phyloP scores from a whole-genome alignment of 2,329 filamentous ascomycete species.

The Fulvia fulva region DNA sequence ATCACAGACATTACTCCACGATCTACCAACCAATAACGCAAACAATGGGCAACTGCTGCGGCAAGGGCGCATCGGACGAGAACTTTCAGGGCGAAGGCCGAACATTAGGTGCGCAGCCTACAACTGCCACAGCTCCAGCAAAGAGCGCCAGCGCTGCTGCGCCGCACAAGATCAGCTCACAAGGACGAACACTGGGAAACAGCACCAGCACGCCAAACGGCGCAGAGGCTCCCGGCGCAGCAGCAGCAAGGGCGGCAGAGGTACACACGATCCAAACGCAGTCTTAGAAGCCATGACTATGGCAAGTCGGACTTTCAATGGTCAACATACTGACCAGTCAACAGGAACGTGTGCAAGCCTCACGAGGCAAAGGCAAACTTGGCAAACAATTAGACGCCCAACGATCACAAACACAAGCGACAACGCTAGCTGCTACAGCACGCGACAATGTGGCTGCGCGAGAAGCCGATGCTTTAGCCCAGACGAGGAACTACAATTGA shows the following conservation, averaged over 20 bases:
- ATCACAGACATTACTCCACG: background rate
- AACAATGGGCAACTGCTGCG: constrained; percentile 82
- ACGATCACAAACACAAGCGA: constrained; percentile 66
- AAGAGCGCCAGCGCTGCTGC: constrained; percentile 36
- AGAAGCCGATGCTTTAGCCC: constrained; percentile 62
- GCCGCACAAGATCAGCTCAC: constrained; percentile 47
- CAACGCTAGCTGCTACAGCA: constrained; percentile 66
- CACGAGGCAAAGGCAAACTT: constrained; percentile 63
- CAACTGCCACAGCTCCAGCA: constrained; percentile 41
- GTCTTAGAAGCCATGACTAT: background rate
- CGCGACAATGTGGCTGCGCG: constrained; percentile 61
- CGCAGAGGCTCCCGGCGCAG: constrained; percentile 59
- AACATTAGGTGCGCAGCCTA: constrained; percentile 58
- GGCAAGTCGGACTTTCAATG: too few species aligned
- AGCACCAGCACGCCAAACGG: constrained; percentile 31
- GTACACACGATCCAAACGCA: constrained; percentile 44
- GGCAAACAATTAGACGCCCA: constrained; percentile 68
- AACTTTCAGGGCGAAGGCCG: constrained; percentile 71
- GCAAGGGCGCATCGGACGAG: constrained; percentile 58
- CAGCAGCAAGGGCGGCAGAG: constrained; percentile 79
- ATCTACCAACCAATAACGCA: constrained; percentile 1
- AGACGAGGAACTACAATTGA: constrained; percentile 49
- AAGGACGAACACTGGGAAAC: constrained; percentile 60
- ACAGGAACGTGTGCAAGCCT: constrained; percentile 64
- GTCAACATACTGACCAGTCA: background rate